Base-by-base conservation (phyloP, 257 asterid genomes). In the Gentiana macrophylla region DNA sequence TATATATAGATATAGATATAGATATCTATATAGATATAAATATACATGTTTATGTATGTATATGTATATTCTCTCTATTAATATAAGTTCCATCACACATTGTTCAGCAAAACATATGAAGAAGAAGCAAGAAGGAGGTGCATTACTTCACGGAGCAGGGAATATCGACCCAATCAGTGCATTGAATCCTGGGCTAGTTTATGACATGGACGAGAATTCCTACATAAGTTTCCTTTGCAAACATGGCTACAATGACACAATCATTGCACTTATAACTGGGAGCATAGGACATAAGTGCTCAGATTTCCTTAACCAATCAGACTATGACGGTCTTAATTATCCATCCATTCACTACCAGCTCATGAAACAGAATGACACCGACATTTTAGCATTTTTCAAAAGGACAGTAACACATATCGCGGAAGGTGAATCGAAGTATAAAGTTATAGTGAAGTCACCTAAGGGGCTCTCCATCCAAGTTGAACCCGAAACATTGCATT, bases 321-420 rank as follows among this genome's bases (percentile, higher is more conserved):
- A 94, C 24, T 38, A 72, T 0, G 96, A 87, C 6, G 87, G 87
- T 35, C 75, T 87, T 44, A 84, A 84, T 70, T 87, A 84, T 47
- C 94, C 94, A 1, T 71, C 94, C 2, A 75, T 90, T 46, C 74
- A 86, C 64, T 43, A 70, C 7, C 83, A 77, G 56, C 70, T 83
- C 44, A 24, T 56, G 35, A 32, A 62, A 5, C 38, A 44, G 3
- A 59, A 64, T 35, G 7, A 76, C 2, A 46, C 48, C 3, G 8
- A 13, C 15, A 38, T 86, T 63, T 74, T 84, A 0, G 95, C 73
- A n/a, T 77, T 72, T 6, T 86, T 73, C 8, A 63, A 72, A 43
- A 78, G 97, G 12, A 50, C 70, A 1, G 91, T 84, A 8, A 90
- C 88, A 0, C 72, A 77, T 37, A 91, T 90, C 8, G 94, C 80